These are phyloP conservation scores for Candida oleophila DNA, from an alignment of 805 yeast species.

Conservation along the genomic window DNA sequence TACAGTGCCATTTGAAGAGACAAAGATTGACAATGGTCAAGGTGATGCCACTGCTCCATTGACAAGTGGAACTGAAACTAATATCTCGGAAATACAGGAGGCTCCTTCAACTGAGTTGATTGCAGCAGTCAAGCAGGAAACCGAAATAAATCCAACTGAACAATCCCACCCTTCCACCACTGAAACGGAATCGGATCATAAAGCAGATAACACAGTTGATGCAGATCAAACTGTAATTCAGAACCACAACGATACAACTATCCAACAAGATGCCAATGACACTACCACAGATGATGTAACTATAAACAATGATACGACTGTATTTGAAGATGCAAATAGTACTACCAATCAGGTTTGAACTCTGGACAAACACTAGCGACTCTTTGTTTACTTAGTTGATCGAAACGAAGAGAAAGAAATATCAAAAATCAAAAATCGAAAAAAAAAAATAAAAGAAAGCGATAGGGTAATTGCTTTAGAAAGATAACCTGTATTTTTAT, in stretches of 20 bases:
- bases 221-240: constrained; percentile 51
- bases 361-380: background rate
- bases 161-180: constrained; percentile 8
- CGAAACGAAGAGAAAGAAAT: background rate
- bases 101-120: too few relatives aligned
- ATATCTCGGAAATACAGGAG: too few relatives aligned
- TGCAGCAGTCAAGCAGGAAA: constrained; percentile 12
- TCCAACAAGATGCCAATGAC: constrained; percentile 48
- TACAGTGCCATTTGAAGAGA: background rate
- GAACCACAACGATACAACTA: constrained; percentile 46
- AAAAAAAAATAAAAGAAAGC: background rate
- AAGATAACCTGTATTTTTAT: constrained; percentile 1
- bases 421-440: too few relatives aligned
- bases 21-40: background rate
- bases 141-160: constrained; percentile 6
- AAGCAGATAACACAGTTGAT: constrained; percentile 33
- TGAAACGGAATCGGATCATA: constrained; percentile 6
- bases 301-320: constrained; percentile 25
- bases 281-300: constrained; percentile 44
- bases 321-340: constrained; percentile 15
- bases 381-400: too few relatives aligned
- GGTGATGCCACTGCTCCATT: background rate
- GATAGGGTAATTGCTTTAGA: background rate
- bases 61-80: background rate
- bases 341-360: constrained; percentile 5